A percentile compares a stretch with the other conserved stretches of the same genome.
These are phyloP conservation scores for Fraxinus xanthoxyloides DNA, from an alignment of 305 asterid species.

Conservation along the genomic window DNA sequence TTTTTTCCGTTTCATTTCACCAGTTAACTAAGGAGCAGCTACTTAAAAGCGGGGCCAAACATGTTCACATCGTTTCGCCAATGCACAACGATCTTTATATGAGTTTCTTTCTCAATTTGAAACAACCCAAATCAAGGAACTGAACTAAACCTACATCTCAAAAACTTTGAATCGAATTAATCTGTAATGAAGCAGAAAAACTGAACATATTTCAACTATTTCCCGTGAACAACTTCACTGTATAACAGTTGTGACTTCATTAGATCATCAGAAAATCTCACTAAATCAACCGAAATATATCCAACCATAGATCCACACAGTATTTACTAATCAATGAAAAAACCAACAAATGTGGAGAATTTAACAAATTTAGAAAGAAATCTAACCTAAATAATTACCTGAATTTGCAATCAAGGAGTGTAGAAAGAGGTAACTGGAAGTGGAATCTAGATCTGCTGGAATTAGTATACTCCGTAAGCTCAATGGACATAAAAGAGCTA, in stretches of 20 bases:
- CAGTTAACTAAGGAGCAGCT: neutral
- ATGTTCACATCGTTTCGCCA: neutral
- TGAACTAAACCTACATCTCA: constrained; percentile 12
- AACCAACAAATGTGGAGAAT: neutral
- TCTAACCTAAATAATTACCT: constrained; percentile 20
- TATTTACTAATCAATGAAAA: neutral
- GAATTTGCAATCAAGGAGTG: constrained; percentile 4
- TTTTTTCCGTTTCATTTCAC: neutral
- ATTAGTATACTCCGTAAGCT: constrained; percentile 24
- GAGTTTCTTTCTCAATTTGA: constrained; percentile 11
- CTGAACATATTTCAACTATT: neutral
- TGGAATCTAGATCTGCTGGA: constrained; percentile 49
- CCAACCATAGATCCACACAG: constrained; percentile 1
- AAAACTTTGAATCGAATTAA: neutral
- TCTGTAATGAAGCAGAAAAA: constrained; percentile 2
- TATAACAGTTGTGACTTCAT: constrained; percentile 6
- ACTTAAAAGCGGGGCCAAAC: neutral
- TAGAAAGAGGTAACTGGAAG: constrained; percentile 19
- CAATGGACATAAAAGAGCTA: constrained; percentile 1
- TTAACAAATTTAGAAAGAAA: neutral
- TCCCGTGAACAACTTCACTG: neutral
- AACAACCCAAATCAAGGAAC: neutral
- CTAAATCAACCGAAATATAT: constrained; percentile 7
- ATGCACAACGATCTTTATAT: neutral
- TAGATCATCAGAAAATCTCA: constrained; percentile 2